Evolutionary conservation across 2,329 filamentous ascomycete species (phyloP).

Genomic region (Ascochyta koolunga): DNA sequence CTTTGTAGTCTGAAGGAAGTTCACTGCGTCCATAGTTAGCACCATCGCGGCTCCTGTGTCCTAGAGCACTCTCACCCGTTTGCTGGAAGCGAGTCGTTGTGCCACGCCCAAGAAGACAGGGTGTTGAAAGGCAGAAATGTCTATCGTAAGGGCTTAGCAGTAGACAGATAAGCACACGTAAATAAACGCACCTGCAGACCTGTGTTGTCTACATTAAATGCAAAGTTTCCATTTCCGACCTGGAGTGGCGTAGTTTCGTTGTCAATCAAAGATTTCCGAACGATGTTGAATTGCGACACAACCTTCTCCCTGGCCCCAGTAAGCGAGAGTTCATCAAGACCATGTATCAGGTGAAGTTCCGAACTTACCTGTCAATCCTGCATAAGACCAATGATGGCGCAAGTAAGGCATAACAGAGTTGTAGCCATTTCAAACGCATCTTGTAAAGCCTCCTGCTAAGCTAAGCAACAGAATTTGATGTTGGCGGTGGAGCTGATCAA

Average conservation of each 20-base stretch:
- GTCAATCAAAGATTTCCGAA: constrained; percentile 31
- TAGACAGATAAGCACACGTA: too few species aligned
- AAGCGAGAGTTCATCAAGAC: background rate
- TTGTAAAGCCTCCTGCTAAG: background rate
- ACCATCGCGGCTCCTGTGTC: background rate
- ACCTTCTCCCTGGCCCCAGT: constrained; percentile 16
- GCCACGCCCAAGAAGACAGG: constrained; percentile 53
- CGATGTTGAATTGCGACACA: constrained; percentile 30
- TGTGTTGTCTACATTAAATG: constrained; percentile 54
- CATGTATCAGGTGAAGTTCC: background rate
- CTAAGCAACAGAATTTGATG: background rate
- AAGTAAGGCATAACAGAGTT: background rate
- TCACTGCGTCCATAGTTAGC: constrained; percentile 17
- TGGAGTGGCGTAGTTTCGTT: constrained; percentile 58
- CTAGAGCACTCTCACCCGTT: constrained; percentile 33
- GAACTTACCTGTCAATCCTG: constrained; percentile 24
- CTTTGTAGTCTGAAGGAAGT: constrained; percentile 34
- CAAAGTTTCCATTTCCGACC: constrained; percentile 56
- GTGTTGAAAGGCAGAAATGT: constrained; percentile 50
- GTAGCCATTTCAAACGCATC: background rate
- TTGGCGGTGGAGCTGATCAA: background rate
- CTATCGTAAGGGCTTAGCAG: background rate
- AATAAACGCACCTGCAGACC: constrained; percentile 47
- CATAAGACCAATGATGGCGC: background rate
- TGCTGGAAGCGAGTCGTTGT: constrained; percentile 51